Base-by-base conservation (phyloP, 164 flowering plant genomes). In the Warburgia ugandensis region DNA sequence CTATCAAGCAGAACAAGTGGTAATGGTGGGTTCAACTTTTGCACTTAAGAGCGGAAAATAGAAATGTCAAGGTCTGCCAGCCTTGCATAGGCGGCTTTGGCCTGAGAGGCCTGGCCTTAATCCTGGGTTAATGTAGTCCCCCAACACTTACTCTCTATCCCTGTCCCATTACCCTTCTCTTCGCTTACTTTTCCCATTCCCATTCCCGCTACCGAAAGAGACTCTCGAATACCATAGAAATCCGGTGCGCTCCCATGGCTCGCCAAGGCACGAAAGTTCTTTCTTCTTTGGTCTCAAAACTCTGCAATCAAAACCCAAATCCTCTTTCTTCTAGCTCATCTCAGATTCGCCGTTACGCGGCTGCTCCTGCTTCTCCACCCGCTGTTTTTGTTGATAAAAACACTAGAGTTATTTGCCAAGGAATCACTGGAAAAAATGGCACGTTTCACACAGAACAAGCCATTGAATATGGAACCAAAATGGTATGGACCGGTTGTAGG, bases 391-490 rank as follows among this genome's bases (percentile, higher is more conserved):
- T 85, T 2, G 94, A 88, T 68, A 79, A 88, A 59, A 85, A 75
- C 79, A 88, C 92, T 13, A 72, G 97, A 37, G 86, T 88, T 56
- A 83, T 88, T 9, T 88, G 97, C 63, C 97, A 88, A 55, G 97
- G 94, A 5, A 88, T 88, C 67, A 88, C 97, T 6, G 97, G 97
- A 2, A 85, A 88, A 52, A 88, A 79, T 30, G 97, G 97, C 13
- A 83, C 89, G 7, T 88, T 88, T 53, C 97, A 88, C 78, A 83
- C 97, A 29, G 94, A 85, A 41, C 97, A 88, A 58, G 97, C 97
- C 64, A 88, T 88, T 58, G 97, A 88, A 43, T 88, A 88, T 35
- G 97, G 97, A 54, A 88, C 97, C 53, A 88, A 84, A 49, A 88
- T 85, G 94, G 96, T 88, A 49, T 33, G 21, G 13, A n/a, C 22